Evolutionary conservation across 2,329 filamentous ascomycete genomes (phyloP).

Genomic region (Aureobasidium uvarum): DNA sequence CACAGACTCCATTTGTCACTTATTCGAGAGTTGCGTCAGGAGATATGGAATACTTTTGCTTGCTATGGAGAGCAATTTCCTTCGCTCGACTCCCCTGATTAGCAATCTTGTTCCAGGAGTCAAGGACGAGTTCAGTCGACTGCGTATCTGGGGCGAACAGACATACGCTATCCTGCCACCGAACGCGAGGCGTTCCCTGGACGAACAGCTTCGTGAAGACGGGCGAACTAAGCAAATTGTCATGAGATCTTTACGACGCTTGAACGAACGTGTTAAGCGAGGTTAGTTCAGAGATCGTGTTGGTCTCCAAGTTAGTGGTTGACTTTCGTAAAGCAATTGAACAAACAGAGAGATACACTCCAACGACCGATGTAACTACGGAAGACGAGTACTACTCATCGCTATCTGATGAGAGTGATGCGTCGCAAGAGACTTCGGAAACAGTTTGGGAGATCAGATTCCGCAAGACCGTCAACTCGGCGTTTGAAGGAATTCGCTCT

Average conservation of each 20-base stretch:
- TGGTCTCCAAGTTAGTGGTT: background rate
- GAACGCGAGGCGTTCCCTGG: background rate
- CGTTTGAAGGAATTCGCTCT: background rate
- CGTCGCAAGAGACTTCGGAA: background rate
- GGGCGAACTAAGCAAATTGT: background rate
- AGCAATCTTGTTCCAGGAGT: background rate
- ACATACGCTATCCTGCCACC: background rate
- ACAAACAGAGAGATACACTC: background rate
- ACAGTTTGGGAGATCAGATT: background rate
- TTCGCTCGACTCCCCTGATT: background rate
- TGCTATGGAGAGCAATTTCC: background rate
- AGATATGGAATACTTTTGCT: background rate
- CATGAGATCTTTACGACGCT: background rate
- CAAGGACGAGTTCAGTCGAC: background rate
- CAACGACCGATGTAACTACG: background rate
- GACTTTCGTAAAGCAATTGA: background rate
- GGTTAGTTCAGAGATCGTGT: background rate
- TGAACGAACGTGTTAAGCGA: background rate
- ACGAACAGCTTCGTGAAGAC: background rate
- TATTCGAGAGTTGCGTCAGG: background rate
- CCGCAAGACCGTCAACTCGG: background rate
- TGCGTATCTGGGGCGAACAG: slow-evolving; percentile 1
- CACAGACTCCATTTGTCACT: background rate
- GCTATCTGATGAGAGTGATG: background rate
- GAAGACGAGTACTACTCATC: background rate